Conservation (phyloP, 1,139 yeast genomes). For the Debaryomyces fabryi region DNA sequence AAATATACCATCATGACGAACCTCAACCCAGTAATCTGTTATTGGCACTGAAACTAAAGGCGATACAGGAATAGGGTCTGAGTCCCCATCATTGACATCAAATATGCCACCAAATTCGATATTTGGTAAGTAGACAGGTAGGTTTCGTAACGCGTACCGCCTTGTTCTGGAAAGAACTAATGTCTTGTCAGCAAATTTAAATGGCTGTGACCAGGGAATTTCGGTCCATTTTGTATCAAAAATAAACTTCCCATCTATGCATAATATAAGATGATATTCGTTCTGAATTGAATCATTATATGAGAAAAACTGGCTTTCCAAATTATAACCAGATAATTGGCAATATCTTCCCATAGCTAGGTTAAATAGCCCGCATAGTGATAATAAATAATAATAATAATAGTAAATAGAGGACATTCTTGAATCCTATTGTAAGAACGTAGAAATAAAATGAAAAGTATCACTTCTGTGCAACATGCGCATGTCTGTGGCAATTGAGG, state of each 20-base stretch:
- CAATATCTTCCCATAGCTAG: background rate
- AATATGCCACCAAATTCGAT: slow-evolving; percentile 30
- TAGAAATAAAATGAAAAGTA: background rate
- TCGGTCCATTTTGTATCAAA: slow-evolving; percentile 26
- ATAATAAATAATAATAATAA: slow-evolving; percentile 1
- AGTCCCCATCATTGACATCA: slow-evolving; percentile 9
- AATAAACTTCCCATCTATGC: slow-evolving; percentile 34
- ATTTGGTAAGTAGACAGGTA: slow-evolving; percentile 32
- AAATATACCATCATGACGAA: slow-evolving; percentile 20
- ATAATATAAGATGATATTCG: slow-evolving; percentile 29
- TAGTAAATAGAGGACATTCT: background rate
- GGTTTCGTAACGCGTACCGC: slow-evolving; percentile 23
- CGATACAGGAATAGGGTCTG: slow-evolving; percentile 12
- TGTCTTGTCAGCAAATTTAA: slow-evolving; percentile 15
- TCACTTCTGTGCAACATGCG: slow-evolving; percentile 5
- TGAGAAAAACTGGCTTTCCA: slow-evolving; percentile 29
- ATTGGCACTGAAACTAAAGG: slow-evolving; percentile 35
- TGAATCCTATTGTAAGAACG: background rate
- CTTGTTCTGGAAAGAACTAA: slow-evolving; percentile 27
- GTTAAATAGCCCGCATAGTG: background rate
- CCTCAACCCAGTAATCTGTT: slow-evolving; percentile 32
- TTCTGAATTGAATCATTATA: slow-evolving; percentile 16
- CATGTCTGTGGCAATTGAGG: background rate
- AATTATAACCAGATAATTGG: slow-evolving; percentile 30
- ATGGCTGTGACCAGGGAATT: slow-evolving; percentile 28